Percentiles rank a stretch among this genome's conserved stretches.
These are phyloP conservation scores for Thalassiosira profunda DNA, from an alignment of 108 stramenopile genomes.

Conservation along the genomic window DNA sequence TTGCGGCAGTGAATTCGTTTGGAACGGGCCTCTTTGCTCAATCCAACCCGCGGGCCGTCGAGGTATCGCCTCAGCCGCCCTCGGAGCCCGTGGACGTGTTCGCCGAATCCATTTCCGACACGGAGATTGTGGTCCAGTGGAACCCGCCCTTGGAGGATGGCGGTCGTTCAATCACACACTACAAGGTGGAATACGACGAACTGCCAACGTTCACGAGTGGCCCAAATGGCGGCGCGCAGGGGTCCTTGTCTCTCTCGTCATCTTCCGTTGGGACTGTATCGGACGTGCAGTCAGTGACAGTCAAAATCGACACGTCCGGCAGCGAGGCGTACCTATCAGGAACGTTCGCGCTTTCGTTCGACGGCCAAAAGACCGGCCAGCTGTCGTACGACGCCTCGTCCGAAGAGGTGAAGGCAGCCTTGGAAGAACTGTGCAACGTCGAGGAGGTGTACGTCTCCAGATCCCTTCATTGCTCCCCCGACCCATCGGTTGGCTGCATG, in stretches of 20 bases:
- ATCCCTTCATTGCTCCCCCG: constrained; percentile 48
- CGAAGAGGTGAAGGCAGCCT: constrained; percentile 54
- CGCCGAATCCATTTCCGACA: constrained; percentile 55
- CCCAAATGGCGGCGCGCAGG: constrained; percentile 29
- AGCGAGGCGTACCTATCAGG: constrained; percentile 52
- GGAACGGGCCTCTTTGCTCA: constrained; percentile 47
- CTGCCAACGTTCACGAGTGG: constrained; percentile 53
- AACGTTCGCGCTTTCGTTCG: constrained; percentile 70
- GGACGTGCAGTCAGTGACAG: constrained; percentile 73
- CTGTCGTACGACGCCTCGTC: constrained; percentile 67
- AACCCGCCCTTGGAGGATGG: constrained; percentile 61
- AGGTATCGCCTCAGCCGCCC: constrained; percentile 40
- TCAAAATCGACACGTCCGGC: constrained; percentile 37
- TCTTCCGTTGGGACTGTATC: constrained; percentile 21
- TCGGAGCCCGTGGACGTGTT: constrained; percentile 40
- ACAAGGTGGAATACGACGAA: constrained; percentile 74
- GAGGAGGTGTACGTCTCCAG: constrained; percentile 60
- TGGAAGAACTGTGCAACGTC: constrained; percentile 72
- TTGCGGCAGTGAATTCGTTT: constrained; percentile 64
- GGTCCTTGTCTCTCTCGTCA: constrained; percentile 48
- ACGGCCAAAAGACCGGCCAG: constrained; percentile 69
- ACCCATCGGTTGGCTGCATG: constrained; percentile 39
- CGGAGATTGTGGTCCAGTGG: constrained; percentile 72
- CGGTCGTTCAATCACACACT: constrained; percentile 57
- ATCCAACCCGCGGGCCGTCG: constrained; percentile 42